Base-by-base conservation (phyloP, 768 basidiomycete species). In the Cystofilobasidium capitatum region DNA sequence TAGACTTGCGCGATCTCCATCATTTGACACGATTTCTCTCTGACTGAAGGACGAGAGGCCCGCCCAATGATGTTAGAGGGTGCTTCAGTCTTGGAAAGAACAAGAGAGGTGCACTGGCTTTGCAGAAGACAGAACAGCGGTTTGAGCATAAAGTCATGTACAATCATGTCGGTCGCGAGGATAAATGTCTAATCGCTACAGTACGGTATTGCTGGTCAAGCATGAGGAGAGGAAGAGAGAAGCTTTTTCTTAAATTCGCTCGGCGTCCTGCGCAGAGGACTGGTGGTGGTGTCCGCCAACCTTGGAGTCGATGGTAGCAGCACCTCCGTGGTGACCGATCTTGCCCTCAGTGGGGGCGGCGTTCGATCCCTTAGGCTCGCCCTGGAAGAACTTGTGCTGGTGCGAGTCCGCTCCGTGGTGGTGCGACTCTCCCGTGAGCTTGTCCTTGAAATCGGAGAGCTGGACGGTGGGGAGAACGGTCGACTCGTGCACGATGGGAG, bases 401-500 rank as follows among this genome's bases (percentile, higher is more conserved):
- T 68, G 66, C 10, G 26, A 16, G 26, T 14, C n/a, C 9, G 49
- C 61, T 31, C 61, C 54, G 54, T 57, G 39, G 24, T 54, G 14
- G 54, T 60, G 66, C 13, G 24, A 39, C 12, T 31, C 13, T 35
- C 58, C 65, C 12, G 39, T 2, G 24, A 68, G 40, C 61, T 68
- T 62, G n/a, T 26, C 31, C 57, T 58, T 55, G 66, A 68, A 68
- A 51, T 68, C 51, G 13, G 42, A 37, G 44, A 68, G 47, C 8
- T 24, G 16, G 36, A 68, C 40, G 42, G 61, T 42, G 14, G 66
- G 66, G 42, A 68, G 66, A 29, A 68, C 61, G 24, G 66, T 68
- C 20, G 66, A 57, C 61, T 68, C 66, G 61, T 68, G 66, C 16
- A 68, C 64, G 44, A 71, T 70, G 29, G 74, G 74, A 5, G 74